Evolutionary conservation across 805 yeast species (phyloP).

Genomic region (Zygosaccharomyces bisporus): DNA sequence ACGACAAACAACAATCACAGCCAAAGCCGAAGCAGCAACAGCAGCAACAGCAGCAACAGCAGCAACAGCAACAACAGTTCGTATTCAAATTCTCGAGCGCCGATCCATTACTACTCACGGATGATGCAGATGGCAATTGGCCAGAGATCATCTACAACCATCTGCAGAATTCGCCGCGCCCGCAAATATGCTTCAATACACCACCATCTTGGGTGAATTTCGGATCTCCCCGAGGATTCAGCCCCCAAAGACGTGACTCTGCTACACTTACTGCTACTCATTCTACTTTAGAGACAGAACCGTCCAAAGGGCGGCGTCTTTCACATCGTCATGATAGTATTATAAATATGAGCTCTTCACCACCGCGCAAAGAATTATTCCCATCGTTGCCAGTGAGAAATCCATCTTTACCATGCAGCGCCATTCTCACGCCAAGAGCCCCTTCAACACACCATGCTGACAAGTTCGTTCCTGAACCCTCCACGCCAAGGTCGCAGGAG

Average conservation of each 20-base stretch:
- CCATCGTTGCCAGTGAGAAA: slow-evolving; percentile 4
- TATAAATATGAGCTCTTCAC: slow-evolving; percentile 5
- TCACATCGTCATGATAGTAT: slow-evolving; percentile 3
- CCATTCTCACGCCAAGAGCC: slow-evolving; percentile 1
- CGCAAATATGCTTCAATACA: slow-evolving; percentile 24
- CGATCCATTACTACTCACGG: slow-evolving; percentile 33
- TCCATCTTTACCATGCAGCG: slow-evolving; percentile 7
- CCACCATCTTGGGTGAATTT: slow-evolving; percentile 33
- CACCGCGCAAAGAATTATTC: slow-evolving; percentile 8
- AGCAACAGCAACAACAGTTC: slow-evolving; percentile 20
- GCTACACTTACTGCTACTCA: slow-evolving; percentile 8
- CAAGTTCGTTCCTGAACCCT: slow-evolving; percentile 13
- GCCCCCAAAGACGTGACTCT: slow-evolving; percentile 17
- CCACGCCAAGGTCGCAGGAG: slow-evolving; percentile 20
- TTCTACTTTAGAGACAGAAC: background rate
- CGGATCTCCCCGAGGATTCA: slow-evolving; percentile 27
- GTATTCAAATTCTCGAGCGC: slow-evolving; percentile 33
- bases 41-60: slow-evolving; percentile 11
- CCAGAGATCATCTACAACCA: slow-evolving; percentile 22
- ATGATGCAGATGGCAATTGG: slow-evolving; percentile 29
- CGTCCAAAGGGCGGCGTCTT: slow-evolving; percentile 5
- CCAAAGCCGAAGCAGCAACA: slow-evolving; percentile 6
- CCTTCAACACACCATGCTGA: slow-evolving; percentile 1
- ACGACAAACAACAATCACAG: background rate
- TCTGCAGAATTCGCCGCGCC: slow-evolving; percentile 20